These are phyloP conservation scores for Alternaria sp. DNA, from an alignment of 2,329 filamentous ascomycete genomes.

Conservation along the genomic window DNA sequence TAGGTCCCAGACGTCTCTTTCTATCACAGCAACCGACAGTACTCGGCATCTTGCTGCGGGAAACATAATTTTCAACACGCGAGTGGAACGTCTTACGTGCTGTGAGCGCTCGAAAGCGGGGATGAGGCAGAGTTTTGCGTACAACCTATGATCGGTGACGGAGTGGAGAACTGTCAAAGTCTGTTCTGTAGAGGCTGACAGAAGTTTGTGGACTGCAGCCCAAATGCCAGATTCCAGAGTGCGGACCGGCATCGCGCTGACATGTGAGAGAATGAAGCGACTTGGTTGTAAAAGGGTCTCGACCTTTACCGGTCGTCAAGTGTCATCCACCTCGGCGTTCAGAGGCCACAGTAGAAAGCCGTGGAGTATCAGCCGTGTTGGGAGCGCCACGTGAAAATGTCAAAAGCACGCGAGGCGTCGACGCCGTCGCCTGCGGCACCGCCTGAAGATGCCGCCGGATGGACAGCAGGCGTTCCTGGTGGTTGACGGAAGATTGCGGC, in stretches of 20 bases:
- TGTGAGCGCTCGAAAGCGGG: background rate
- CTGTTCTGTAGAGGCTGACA: background rate
- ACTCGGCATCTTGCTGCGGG: background rate
- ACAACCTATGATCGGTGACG: background rate
- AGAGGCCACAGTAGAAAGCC: background rate
- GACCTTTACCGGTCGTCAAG: constrained; percentile 1
- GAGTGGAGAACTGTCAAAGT: background rate
- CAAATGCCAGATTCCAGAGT: background rate
- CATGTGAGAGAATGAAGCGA: background rate
- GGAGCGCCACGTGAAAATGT: constrained; percentile 8
- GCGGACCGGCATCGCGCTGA: background rate
- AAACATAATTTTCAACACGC: background rate
- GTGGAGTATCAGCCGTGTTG: constrained; percentile 14
- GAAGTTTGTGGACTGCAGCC: background rate
- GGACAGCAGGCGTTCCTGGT: constrained; percentile 4
- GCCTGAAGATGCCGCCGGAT: background rate
- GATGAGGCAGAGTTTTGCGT: background rate
- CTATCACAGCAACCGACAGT: background rate
- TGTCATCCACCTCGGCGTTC: background rate
- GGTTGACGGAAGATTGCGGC: constrained; percentile 8
- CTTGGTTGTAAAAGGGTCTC: constrained; percentile 2
- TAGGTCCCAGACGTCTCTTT: background rate
- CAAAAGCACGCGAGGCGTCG: constrained; percentile 4
- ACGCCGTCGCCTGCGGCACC: background rate
- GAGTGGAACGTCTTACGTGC: background rate